Conservation (phyloP, 2,329 filamentous ascomycete genomes). For the Epichloe amarillans region DNA sequence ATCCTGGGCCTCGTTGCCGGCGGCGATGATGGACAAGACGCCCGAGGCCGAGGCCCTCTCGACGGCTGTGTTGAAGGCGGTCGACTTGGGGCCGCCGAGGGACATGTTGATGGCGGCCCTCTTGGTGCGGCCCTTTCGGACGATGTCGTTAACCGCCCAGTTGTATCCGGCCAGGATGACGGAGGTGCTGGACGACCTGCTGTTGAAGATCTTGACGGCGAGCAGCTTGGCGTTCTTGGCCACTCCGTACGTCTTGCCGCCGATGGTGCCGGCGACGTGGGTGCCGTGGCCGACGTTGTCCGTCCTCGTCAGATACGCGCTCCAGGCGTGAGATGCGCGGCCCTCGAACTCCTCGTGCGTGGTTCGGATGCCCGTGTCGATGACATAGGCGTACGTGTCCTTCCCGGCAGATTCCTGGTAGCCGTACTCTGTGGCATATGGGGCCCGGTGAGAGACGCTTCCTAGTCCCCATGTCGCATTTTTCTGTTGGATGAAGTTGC, state of each 20-base stretch:
- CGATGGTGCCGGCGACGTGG: not conserved
- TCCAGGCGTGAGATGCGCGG: not conserved
- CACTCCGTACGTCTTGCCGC: conserved; percentile 14
- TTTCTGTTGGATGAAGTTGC: not conserved
- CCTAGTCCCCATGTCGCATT: conserved; percentile 1
- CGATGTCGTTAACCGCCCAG: conserved; percentile 23
- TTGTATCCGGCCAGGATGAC: conserved; percentile 19
- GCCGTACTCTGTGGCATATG: not conserved
- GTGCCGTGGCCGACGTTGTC: conserved; percentile 1
- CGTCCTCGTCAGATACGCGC: not conserved
- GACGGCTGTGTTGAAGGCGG: conserved; percentile 9
- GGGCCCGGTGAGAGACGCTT: conserved; percentile 1
- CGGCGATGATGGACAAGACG: conserved; percentile 26
- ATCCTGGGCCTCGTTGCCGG: conserved; percentile 12
- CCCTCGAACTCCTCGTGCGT: conserved; percentile 4
- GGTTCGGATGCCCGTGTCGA: not conserved
- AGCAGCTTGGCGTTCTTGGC: conserved; percentile 28
- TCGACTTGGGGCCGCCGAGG: conserved; percentile 15
- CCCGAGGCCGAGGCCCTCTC: conserved; percentile 12
- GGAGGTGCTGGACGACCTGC: conserved; percentile 8
- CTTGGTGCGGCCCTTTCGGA: conserved; percentile 12
- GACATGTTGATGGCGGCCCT: conserved; percentile 33
- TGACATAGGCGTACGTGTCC: conserved; percentile 4
- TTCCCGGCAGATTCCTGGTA: not conserved
- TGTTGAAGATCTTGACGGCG: conserved; percentile 28